A percentile compares a stretch with the other conserved stretches of the same genome.
phyloP scores from a whole-genome alignment of 106 monocot species.

The Allium cepa region DNA sequence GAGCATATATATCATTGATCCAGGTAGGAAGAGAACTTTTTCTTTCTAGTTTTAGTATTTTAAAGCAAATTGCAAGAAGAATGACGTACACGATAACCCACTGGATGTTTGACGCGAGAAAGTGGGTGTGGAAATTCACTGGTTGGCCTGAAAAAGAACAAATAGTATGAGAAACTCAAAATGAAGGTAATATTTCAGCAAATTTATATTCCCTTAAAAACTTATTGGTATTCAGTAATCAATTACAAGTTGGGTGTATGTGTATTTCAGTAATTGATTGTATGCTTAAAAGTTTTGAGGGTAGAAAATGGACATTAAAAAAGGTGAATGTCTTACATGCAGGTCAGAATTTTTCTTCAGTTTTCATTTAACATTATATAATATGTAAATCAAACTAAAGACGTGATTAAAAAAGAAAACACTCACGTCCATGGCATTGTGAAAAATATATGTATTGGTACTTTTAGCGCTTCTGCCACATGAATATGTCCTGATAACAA shows the following conservation, averaged over 20 bases:
- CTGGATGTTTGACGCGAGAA: slow-evolving; percentile 82
- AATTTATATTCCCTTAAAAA: no score
- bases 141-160: slow-evolving; percentile 59
- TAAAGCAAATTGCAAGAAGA: not conserved
- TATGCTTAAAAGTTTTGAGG: no score
- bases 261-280: not conserved
- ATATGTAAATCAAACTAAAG: not conserved
- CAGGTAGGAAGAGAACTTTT: not conserved
- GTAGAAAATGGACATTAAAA: not conserved
- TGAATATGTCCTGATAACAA: slow-evolving; percentile 83
- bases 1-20: not conserved
- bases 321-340: not conserved
- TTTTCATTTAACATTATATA: not conserved
- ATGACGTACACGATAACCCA: slow-evolving; percentile 75
- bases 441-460: slow-evolving; percentile 98
- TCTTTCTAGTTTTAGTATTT: not conserved
- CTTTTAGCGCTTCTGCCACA: slow-evolving; percentile 93
- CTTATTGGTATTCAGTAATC: no score
- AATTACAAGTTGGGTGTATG: not conserved
- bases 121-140: slow-evolving; percentile 99
- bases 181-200: no score
- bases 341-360: no score
- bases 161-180: no score
- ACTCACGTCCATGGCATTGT: slow-evolving; percentile 99
- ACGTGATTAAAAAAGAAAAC: not conserved